phyloP scores from a whole-genome alignment of 768 basidiomycete genomes.

The Rhizopogon sp. region DNA sequence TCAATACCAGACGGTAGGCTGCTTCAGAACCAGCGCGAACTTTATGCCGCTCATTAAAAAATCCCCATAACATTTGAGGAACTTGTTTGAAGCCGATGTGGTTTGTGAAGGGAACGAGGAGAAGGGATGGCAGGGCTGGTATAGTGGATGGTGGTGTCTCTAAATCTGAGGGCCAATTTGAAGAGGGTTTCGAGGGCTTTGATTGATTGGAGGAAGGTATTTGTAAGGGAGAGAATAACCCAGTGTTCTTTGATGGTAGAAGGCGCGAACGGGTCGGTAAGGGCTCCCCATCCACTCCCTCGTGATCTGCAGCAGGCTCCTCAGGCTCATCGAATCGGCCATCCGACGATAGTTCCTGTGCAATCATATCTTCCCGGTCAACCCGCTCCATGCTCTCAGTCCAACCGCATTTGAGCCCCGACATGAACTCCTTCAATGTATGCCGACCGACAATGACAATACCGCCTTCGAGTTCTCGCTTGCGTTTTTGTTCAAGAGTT shows the following conservation, averaged over 20 bases:
- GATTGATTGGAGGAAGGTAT: constrained; percentile 11
- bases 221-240: constrained; percentile 28
- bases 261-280: constrained; percentile 37
- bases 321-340: constrained; percentile 72
- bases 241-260: constrained; percentile 26
- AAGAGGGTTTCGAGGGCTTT: constrained; percentile 14
- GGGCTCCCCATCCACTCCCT: constrained; percentile 31
- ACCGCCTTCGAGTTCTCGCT: constrained; percentile 74
- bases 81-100: constrained; percentile 80
- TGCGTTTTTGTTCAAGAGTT: constrained; percentile 45
- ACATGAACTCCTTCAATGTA: constrained; percentile 93
- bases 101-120: constrained; percentile 70
- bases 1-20: constrained; percentile 68
- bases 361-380: constrained; percentile 68
- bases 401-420: constrained; percentile 84
- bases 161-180: constrained; percentile 23
- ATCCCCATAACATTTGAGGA: constrained; percentile 86
- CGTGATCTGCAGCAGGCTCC: constrained; percentile 20
- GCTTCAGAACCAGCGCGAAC: constrained; percentile 80
- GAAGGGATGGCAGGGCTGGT: constrained; percentile 73
- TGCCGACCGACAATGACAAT: constrained; percentile 82
- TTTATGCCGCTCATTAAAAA: constrained; percentile 84
- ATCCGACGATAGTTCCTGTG: constrained; percentile 63
- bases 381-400: constrained; percentile 61
- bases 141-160: constrained; percentile 51